Base-by-base conservation (phyloP, 306 rosid species). In the Lathyrus sativus region DNA sequence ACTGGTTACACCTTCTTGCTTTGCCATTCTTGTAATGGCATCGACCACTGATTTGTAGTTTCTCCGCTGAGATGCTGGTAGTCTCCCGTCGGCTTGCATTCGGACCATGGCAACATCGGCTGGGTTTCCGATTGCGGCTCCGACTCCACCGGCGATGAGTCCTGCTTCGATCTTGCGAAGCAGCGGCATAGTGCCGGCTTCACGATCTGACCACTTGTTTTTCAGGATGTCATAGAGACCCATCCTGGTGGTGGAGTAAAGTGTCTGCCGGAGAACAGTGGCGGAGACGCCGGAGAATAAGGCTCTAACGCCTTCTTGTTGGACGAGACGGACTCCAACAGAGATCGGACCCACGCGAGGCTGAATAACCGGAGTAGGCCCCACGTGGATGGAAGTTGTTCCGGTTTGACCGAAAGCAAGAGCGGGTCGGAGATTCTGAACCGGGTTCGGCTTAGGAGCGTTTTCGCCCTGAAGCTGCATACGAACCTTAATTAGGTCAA, bases 21-120 rank as follows among this genome's bases (percentile, higher is more conserved):
- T 73, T 6, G 80, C 77, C 92, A 89, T 89, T 3, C 86, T 53
- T 1, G 72, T 9, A 2, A 89, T 83, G 54, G 96, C 96, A 61
- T 89, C 90, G 2, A 89, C 76, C 0, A 86, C 96, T 19, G 92
- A 84, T 44, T 70, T 83, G 83, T 89, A 89, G 75, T 86, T 89
- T 9, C 96, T 81, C 0, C 90, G 83, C 79, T 86, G 80, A 1
- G 84, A 84, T 9, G 8, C 13, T 5, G 96, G 96, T 11, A 89
- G 92, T 1, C 92, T 65, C 5, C 96, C 96, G 58, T 86, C 92
- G 26, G 92, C 92, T 54, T 89, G 96, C 92, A 89, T 89, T 5
- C 96, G 55, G 0, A 89, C 96, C 92, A 89, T 89, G 31, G 96
- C 88, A 0, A 89, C 92, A 37, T 89, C 92, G 5, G 92, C 96